phyloP scores from a whole-genome alignment of 768 basidiomycete species.

The Tubosaeta sp. region DNA sequence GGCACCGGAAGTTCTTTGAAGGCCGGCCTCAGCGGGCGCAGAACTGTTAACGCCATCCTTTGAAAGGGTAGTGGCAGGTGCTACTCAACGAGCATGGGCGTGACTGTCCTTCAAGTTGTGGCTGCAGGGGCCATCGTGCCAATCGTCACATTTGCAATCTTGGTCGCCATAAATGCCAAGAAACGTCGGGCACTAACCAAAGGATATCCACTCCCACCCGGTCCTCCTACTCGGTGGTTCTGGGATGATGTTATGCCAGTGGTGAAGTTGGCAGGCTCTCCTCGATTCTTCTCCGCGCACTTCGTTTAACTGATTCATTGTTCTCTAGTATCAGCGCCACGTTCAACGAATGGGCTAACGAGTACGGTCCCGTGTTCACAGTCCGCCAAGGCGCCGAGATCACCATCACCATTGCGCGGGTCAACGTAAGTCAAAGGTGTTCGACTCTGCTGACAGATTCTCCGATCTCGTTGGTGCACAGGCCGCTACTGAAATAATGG shows the following conservation, averaged over 20 bases:
- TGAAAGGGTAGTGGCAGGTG: too few species aligned
- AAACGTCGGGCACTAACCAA: too few species aligned
- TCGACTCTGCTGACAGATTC: background rate
- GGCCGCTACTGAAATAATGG: constrained; percentile 59
- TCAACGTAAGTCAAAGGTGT: constrained; percentile 10
- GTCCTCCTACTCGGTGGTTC: background rate
- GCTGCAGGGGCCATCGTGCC: too few species aligned
- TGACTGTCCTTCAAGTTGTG: too few species aligned
- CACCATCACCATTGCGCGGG: constrained; percentile 15
- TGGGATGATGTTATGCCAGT: background rate
- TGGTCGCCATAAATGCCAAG: too few species aligned
- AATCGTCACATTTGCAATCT: too few species aligned
- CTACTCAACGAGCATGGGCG: too few species aligned
- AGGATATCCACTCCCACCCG: background rate
- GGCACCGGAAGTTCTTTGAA: too few species aligned
- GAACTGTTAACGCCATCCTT: too few species aligned
- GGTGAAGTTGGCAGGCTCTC: background rate
- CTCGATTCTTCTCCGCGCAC: too few species aligned
- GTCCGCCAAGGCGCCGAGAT: constrained; percentile 42
- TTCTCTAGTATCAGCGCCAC: constrained; percentile 15
- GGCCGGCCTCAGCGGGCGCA: too few species aligned
- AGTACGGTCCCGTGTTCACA: constrained; percentile 57
- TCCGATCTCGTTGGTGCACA: constrained; percentile 12
- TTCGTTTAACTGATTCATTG: too few species aligned
- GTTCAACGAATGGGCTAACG: constrained; percentile 49